Base-by-base conservation (phyloP, 2,329 filamentous ascomycete species). In the Sphaerostilbella broomeana region DNA sequence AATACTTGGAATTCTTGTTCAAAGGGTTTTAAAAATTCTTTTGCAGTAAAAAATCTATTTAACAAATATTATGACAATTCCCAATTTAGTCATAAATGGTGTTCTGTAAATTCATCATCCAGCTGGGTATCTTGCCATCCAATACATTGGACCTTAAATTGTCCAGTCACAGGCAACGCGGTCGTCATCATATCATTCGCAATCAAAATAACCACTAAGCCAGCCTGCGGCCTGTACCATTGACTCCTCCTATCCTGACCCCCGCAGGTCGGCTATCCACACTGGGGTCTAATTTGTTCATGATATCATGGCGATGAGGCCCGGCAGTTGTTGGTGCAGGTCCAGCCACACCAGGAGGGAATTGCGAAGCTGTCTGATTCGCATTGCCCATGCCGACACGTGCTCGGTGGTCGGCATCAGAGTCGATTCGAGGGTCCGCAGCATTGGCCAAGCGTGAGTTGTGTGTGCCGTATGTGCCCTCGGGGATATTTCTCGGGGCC, bases 361-460 rank as follows among this genome's bases (percentile, higher is more conserved):
- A 26, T 18, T 4, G 19, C 6, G 16, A 6, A 27, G 25, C 1
- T 22, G n/a, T n/a, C n/a, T 21, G 8, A 8, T 33, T 22, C 17
- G 40, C 30, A 15, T 31, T 28, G 22, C 35, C 30, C 5, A 11
- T 19, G 12, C 33, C 21, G 12, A 6, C 16, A 19, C 16, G 5
- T 25, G 21, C 33, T 18, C 24, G 35, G 13, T 26, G 35, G 30
- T 40, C 40, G 5, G 40, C 40, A n/a, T 43, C 40, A 10, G 40
- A 68, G 47, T 73, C 68, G 31, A 72, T 59, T 17, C 67, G 54
- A 10, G 69, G 68, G 46, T 73, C 70, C 4, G 55, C 31, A 41
- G 67, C 68, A 57, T 73, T 74, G 7, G 57, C 55, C 4, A 61
- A 4, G 38, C 63, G 56, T 4, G 60, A 61, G 39, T 42, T 38